Evolutionary conservation across 441 rosid genomes (phyloP).

Genomic region (Pelargonium citronellum): DNA sequence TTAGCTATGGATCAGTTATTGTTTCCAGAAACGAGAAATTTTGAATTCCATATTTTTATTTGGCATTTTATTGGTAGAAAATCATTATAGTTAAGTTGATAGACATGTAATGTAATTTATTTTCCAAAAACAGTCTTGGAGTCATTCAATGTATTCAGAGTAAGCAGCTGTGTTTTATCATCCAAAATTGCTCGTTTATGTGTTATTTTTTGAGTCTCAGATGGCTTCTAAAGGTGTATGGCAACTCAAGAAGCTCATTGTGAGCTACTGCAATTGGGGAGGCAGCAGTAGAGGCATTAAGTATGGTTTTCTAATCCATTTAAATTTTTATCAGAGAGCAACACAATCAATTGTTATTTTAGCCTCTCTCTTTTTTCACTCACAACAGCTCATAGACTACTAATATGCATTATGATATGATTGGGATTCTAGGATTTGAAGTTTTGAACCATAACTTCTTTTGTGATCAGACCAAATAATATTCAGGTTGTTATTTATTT

Average conservation of each 20-base stretch:
- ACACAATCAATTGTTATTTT: neutral
- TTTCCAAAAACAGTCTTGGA: neutral
- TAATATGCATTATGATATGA: neutral
- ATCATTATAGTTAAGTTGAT: neutral
- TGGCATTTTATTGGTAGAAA: neutral
- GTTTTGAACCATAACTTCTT: too few relatives aligned
- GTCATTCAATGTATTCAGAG: neutral
- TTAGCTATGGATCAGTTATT: too few relatives aligned
- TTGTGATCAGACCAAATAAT: too few relatives aligned
- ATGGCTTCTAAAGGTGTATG: constrained; percentile 79
- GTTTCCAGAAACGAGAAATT: too few relatives aligned
- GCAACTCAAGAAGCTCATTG: constrained; percentile 76
- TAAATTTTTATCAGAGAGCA: neutral
- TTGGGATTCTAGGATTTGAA: too few relatives aligned
- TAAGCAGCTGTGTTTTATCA: too few relatives aligned
- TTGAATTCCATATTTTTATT: neutral
- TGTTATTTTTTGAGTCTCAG: constrained; percentile 19
- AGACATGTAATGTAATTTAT: neutral
- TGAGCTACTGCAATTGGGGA: constrained; percentile 84
- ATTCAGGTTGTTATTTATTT: too few relatives aligned
- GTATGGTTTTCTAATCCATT: constrained; percentile 24
- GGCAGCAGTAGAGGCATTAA: constrained; percentile 91
- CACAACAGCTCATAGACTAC: neutral
- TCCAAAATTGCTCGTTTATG: neutral
- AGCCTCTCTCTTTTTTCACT: too few relatives aligned